Conservation (phyloP, 345 rosid species). For the Eucalyptus sp. region DNA sequence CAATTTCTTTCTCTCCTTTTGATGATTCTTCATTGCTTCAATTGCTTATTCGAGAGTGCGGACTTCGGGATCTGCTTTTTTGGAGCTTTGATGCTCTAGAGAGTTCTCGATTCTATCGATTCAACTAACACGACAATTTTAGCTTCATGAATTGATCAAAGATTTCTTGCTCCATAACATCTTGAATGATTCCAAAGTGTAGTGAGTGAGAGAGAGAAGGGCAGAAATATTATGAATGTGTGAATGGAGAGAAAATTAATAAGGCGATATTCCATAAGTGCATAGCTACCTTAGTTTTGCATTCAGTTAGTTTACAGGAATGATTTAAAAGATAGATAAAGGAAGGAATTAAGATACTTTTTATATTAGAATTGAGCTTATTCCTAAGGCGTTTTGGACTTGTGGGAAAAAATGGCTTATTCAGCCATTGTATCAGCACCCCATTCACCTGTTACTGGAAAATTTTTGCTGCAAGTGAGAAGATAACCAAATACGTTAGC, state of each 20-base stretch:
- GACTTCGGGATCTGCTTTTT: background rate
- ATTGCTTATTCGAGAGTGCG: background rate
- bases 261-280: background rate
- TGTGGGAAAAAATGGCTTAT: background rate
- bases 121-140: background rate
- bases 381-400: background rate
- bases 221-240: background rate
- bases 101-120: background rate
- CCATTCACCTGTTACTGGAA: background rate
- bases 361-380: background rate
- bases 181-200: background rate
- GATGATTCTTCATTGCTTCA: background rate
- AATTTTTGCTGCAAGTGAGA: background rate
- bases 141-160: background rate
- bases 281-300: background rate
- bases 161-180: background rate
- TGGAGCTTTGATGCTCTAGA: background rate
- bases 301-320: background rate
- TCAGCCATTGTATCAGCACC: background rate
- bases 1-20: no score
- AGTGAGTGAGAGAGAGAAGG: background rate
- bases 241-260: background rate
- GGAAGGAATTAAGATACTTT: background rate
- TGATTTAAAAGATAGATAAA: background rate
- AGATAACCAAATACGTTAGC: no score